Evolutionary conservation across 306 rosid genomes (phyloP).

Genomic region (Styphnolobium japonicum): DNA sequence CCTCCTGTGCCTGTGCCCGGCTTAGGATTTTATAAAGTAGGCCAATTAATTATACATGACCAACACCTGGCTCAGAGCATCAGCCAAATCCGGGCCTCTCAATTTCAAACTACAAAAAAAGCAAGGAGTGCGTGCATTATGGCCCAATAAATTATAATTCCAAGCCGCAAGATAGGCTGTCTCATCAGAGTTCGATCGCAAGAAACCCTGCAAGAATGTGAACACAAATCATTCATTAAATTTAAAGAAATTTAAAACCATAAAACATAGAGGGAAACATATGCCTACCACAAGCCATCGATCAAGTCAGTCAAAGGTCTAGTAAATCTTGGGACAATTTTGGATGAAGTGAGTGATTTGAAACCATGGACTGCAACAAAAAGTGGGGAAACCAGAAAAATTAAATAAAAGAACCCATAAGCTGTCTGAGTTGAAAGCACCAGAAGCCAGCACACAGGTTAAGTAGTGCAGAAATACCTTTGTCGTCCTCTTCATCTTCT

Average conservation of each 20-base stretch:
- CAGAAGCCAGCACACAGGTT: not conserved
- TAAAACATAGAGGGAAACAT: conserved; percentile 9
- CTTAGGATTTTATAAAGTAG: conserved; percentile 1
- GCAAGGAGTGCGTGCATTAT: conserved; percentile 84
- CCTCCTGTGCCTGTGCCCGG: not conserved
- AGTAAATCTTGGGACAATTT: conserved; percentile 83
- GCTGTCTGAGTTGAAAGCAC: not conserved
- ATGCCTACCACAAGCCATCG: conserved; percentile 89
- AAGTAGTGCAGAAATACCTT: conserved; percentile 53
- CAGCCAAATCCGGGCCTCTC: conserved; percentile 38
- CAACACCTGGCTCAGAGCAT: conserved; percentile 6
- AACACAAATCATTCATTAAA: conserved; percentile 12
- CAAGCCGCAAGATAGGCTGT: conserved; percentile 78
- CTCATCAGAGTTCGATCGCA: conserved; percentile 97
- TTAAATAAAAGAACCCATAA: not conserved
- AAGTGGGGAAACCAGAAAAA: conserved; percentile 23
- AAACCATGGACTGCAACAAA: conserved; percentile 80
- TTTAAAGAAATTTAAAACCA: not conserved
- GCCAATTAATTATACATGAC: conserved; percentile 19
- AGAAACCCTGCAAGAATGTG: conserved; percentile 68
- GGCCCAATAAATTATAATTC: conserved; percentile 86
- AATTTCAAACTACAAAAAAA: conserved; percentile 67
- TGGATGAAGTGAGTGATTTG: conserved; percentile 85
- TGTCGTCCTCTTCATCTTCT: conserved; percentile 94
- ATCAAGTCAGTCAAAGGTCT: conserved; percentile 85